phyloP scores from a whole-genome alignment of 805 yeast genomes.

The Lipomyces starkeyi region DNA sequence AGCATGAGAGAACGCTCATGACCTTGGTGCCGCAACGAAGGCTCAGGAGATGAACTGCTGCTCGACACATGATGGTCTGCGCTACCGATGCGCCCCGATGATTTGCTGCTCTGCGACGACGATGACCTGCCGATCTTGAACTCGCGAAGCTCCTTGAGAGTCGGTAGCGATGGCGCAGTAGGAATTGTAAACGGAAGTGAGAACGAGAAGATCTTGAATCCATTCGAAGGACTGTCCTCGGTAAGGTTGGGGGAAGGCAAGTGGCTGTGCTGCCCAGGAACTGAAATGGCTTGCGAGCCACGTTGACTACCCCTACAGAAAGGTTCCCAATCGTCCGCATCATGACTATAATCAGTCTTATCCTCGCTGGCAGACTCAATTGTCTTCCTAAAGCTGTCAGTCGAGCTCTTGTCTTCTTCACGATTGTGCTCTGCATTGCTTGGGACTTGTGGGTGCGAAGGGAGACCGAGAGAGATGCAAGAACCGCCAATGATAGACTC shows the following conservation, averaged over 20 bases:
- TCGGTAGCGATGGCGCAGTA: constrained; percentile 10
- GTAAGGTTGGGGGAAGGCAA: too few relatives aligned
- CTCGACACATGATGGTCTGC: too few relatives aligned
- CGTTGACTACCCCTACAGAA: too few relatives aligned
- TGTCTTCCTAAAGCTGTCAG: neutral
- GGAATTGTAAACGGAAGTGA: constrained; percentile 27
- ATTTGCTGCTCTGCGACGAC: constrained; percentile 1
- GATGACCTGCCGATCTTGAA: neutral
- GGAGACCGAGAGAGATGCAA: neutral
- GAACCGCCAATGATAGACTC: constrained; percentile 21
- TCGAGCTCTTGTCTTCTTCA: neutral
- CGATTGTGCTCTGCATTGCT: neutral
- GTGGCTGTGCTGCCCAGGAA: too few relatives aligned
- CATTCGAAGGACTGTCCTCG: neutral
- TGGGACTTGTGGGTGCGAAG: neutral
- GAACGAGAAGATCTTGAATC: constrained; percentile 19
- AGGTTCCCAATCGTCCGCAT: too few relatives aligned
- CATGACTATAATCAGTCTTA: too few relatives aligned
- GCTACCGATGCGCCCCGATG: neutral
- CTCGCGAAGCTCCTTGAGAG: neutral
- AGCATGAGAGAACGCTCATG: neutral
- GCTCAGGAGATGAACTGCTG: too few relatives aligned
- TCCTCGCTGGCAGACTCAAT: too few relatives aligned
- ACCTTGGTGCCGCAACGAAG: neutral
- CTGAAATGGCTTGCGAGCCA: too few relatives aligned